Base-by-base conservation (phyloP, 805 yeast species). In the Sugiyamaella chiloensis region DNA sequence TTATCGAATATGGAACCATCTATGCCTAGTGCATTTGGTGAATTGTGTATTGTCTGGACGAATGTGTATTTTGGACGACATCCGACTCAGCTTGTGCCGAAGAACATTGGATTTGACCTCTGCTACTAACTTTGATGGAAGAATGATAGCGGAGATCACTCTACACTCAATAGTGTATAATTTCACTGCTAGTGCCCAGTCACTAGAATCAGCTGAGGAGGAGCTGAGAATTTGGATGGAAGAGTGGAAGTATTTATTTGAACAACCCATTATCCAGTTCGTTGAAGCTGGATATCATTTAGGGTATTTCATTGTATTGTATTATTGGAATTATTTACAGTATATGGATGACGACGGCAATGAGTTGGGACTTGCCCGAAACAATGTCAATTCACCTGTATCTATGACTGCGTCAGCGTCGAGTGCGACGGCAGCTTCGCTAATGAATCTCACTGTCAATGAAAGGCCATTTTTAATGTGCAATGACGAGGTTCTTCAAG, bases 51-150 rank as follows among this genome's bases (percentile, higher is more conserved):
- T 80, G 54, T 74, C 82, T 1, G 91, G 91, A 7, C 62, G 89
- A 56, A 71, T 73, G 78, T 75, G 83, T 61, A 64, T 81, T 21
- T 62, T 84, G 5, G 87, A 83, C 59, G 81, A 76, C 50, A 68
- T 75, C 20, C 67, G 87, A 32, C 61, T 83, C 37, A 79, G 78
- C 49, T 75, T 78, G 50, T 80, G 87, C 51, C 71, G 80, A 7
- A 72, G 78, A 17, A 75, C 83, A 1, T 65, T 82, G 42, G 78
- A 80, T 32, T 63, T 79, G 31, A 70, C 81, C 3, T 69, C 77
- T 29, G 78, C 89, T 2, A 83, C 89, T 4, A 83, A 84, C 58
- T 86, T 85, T 61, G 95, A 86, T 60, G 87, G 86, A n/a, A 66
- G 93, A 50, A 83, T 86, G 79, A 82, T 85, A 5, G 82, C 88